Evolutionary conservation across 2,329 filamentous ascomycete species (phyloP).

Genomic region (Myotisia sp.): DNA sequence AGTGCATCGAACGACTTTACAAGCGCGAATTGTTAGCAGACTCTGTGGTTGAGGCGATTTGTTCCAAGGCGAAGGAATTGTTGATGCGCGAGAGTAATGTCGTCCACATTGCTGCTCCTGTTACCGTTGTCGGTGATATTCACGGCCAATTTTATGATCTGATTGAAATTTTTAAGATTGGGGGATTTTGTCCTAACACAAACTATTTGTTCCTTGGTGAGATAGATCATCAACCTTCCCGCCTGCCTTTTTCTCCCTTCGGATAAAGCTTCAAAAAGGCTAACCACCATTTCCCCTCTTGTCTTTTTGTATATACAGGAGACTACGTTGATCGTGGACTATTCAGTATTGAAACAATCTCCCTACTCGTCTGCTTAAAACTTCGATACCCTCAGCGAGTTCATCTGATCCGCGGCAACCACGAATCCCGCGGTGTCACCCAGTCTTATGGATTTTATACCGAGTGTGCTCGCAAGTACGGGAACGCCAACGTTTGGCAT

Average conservation of each 20-base stretch:
- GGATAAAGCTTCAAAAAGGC: background rate
- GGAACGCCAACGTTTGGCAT: slow-evolving; percentile 97
- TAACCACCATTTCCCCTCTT: background rate
- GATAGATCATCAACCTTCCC: slow-evolving; percentile 6
- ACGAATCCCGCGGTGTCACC: slow-evolving; percentile 92
- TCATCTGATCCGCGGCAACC: slow-evolving; percentile 91
- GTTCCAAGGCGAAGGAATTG: slow-evolving; percentile 95
- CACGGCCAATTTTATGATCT: slow-evolving; percentile 98
- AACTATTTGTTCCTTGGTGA: slow-evolving; percentile 94
- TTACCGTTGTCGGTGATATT: slow-evolving; percentile 96
- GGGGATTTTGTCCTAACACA: slow-evolving; percentile 90
- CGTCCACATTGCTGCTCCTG: slow-evolving; percentile 85
- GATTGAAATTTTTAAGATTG: slow-evolving; percentile 98
- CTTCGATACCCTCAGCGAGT: slow-evolving; percentile 91
- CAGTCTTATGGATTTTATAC: slow-evolving; percentile 99
- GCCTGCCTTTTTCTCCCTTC: background rate
- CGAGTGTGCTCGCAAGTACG: slow-evolving; percentile 94
- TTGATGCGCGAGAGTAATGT: slow-evolving; percentile 99
- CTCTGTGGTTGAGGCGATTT: slow-evolving; percentile 97
- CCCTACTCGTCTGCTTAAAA: slow-evolving; percentile 90
- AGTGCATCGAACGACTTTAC: slow-evolving; percentile 93
- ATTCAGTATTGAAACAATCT: slow-evolving; percentile 98
- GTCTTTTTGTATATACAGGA: slow-evolving; percentile 38
- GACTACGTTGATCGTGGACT: slow-evolving; percentile 98
- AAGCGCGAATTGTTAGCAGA: slow-evolving; percentile 94